Evolutionary conservation across 164 flowering plant species (phyloP).

Genomic region (Vitis amurensis): DNA sequence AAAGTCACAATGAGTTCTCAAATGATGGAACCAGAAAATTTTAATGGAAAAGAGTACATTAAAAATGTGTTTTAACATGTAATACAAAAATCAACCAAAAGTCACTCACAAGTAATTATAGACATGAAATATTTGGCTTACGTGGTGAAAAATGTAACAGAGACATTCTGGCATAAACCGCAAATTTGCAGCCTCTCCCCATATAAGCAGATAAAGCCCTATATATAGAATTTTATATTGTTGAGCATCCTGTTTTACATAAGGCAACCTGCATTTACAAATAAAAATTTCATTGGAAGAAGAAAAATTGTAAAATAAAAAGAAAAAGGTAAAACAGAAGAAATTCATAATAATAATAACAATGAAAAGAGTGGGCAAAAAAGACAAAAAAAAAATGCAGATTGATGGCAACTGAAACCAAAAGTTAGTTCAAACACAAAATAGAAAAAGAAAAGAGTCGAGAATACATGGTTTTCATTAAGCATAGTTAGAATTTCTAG

Average conservation of each 20-base stretch:
- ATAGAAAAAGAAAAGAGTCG: neutral
- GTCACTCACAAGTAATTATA: neutral
- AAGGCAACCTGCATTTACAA: constrained; percentile 59
- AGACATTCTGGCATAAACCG: constrained; percentile 98
- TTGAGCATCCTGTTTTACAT: constrained; percentile 69
- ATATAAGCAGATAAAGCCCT: constrained; percentile 89
- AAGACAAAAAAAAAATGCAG: neutral
- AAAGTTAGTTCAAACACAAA: neutral
- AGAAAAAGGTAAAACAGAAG: neutral
- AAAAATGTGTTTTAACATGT: too few species aligned
- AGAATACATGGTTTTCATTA: neutral
- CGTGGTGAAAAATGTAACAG: constrained; percentile 93
- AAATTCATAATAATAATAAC: neutral
- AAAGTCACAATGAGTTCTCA: too few species aligned
- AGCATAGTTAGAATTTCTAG: neutral
- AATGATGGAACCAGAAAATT: too few species aligned
- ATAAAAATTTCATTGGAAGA: neutral
- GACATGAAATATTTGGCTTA: constrained; percentile 38
- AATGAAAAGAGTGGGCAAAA: neutral
- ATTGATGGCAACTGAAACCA: too few species aligned
- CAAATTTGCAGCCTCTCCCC: constrained; percentile 99
- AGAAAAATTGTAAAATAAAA: neutral
- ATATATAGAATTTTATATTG: constrained; percentile 77
- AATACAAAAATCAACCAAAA: neutral
- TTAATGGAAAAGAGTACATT: too few species aligned